Base-by-base conservation (phyloP, 2,329 filamentous ascomycete species). In the Diaporthe citri region DNA sequence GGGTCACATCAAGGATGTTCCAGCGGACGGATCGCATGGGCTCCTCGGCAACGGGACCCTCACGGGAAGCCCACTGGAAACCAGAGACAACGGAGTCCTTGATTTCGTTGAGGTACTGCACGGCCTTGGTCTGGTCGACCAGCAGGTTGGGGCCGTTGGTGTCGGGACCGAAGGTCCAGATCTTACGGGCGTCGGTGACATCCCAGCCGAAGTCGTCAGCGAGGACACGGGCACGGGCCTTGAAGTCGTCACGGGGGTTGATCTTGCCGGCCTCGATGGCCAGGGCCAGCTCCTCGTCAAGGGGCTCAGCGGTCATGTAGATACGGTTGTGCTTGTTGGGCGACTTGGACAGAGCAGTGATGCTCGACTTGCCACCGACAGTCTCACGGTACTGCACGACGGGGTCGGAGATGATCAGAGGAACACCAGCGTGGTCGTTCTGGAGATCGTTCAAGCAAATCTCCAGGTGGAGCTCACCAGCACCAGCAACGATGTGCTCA, bases 281-380 rank as follows among this genome's bases (percentile, higher is more conserved):
- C 84, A 92, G 91, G 82, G 94, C 90, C 77, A 99, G 93, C 82
- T 98, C 97, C 91, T 99, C 97, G 60, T 92, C 92, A 74, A 99
- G 90, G 82, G 97, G 97, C 88, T 95, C 89, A 79, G 97, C 97
- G 87, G 91, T 92, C 88, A 99, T 93, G 91, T 98, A 99, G 77
- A 99, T 91, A 95, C 97, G 96, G 92, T 99, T 99, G 94, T 99
- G 97, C 95, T 99, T 99, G 94, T 99, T 99, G 90, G 97, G 97
- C 66, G 97, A 99, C 92, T 99, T 99, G 88, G 97, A 98, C 83
- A 99, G 91, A 81, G 97, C 97, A 84, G 95, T 97, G 83, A 98
- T 98, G 91, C 93, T 95, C 73, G 97, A 98, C 85, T 92, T 92
- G 83, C 79, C 90, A 81, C 87, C 87, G 83, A 99, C 96, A 79